Evolutionary conservation across 176 grass and related monocot species (phyloP), one percentile per base, ranked within the genome.

Genomic region (Saccharum spontaneum): DNA sequence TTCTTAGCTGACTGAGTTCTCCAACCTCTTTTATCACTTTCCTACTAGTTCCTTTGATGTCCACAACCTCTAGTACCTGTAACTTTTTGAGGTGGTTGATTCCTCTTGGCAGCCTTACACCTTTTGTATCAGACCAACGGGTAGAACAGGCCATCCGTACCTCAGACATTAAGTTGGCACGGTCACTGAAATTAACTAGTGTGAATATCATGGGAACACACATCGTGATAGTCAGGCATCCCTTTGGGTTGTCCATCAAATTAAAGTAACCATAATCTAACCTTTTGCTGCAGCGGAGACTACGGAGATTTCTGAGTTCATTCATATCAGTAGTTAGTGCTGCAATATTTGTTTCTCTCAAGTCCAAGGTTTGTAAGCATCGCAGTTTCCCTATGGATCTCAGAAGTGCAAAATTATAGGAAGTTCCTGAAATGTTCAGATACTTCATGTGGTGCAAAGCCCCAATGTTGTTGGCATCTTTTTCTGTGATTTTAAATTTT

Each of bases 401-500:
- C 69, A 76, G 65, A 23, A 85, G 66, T 17, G 49, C 2, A 17
- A 17, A 10, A 30, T 15, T 6, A 61, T 44, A 71, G 69, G 69
- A 44, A 71, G 38, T 40, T 71, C 71, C 43, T 43, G 38, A 22
- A 23, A 69, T 0, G 1, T 22, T 78, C 23, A 85, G 2, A 48
- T 71, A 64, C 24, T 79, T 86, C 28, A 86, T 72, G 54, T 86
- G 84, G 14, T 12, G 8, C 28, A 86, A 38, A 28, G 48, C 36
- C 8, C 26, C 28, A 20, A 86, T 63, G 1, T 36, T 63, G 1
- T 26, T 46, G 3, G 71, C 22, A 62, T 79, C 84, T 49, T 63
- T 79, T 36, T 86, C 75, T 14, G 50, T 86, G 5, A 72, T 12
- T 6, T 0, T 6, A 71, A 71, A 71, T 45, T 37, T 3, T 10